Evolutionary conservation across 345 rosid genomes (phyloP).

Genomic region (Nasturtium officinale): DNA sequence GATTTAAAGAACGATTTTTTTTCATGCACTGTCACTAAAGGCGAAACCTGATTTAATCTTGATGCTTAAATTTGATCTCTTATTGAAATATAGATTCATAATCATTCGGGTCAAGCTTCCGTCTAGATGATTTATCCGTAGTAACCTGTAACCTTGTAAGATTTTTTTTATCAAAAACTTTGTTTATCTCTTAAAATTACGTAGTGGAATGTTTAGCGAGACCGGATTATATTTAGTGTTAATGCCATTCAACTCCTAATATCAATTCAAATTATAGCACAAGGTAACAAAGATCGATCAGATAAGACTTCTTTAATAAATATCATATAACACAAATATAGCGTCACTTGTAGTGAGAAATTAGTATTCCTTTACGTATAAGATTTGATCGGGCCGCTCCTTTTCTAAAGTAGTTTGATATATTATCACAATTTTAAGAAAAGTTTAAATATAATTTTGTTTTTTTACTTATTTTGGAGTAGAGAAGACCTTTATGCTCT

Average conservation of each 20-base stretch:
- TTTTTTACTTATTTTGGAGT: not conserved
- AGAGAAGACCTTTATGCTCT: not conserved
- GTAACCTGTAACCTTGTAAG: not conserved
- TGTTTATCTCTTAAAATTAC: too few species aligned
- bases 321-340: not conserved
- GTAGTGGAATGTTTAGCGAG: not conserved
- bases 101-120: not conserved
- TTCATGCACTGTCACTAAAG: conserved; percentile 27
- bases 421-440: not conserved
- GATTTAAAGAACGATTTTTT: not conserved
- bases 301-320: not conserved
- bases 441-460: not conserved
- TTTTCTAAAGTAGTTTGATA: not conserved
- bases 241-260: not conserved
- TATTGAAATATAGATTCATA: not conserved
- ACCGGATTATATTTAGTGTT: not conserved
- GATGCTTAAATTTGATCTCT: conserved; percentile 20
- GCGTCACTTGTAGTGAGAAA: conserved; percentile 10
- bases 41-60: conserved; percentile 22
- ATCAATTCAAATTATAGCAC: not conserved
- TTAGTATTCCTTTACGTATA: conserved; percentile 7
- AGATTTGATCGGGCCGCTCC: not conserved
- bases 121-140: not conserved
- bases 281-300: not conserved
- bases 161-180: not conserved